Percentiles rank a stretch among this genome's conserved stretches.
Evolutionary conservation across 306 rosid species (phyloP).

Genomic region (Pyrus bretschneideri): DNA sequence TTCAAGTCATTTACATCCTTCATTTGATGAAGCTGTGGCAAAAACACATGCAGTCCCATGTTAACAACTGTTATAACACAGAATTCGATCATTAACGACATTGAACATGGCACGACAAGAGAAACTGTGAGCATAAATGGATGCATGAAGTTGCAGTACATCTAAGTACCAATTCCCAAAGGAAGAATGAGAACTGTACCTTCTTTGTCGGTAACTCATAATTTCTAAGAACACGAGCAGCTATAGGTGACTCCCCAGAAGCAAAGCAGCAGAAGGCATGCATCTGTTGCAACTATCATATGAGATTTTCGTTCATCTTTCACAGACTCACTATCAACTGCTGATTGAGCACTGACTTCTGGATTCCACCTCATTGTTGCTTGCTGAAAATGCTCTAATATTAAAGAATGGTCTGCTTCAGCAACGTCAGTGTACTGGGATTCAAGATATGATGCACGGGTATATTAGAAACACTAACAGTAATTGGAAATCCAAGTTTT

Average conservation of each 20-base stretch:
- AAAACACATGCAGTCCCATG: neutral
- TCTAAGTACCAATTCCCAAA: neutral
- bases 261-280: conserved; percentile 81
- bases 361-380: conserved; percentile 52
- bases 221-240: conserved; percentile 69
- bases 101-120: neutral
- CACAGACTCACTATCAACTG: conserved; percentile 32
- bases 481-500: neutral
- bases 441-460: neutral
- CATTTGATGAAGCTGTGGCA: neutral
- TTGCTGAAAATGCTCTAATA: conserved; percentile 56
- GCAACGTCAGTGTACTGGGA: conserved; percentile 85
- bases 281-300: conserved; percentile 75
- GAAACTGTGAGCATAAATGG: neutral
- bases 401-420: conserved; percentile 58
- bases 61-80: conserved; percentile 9
- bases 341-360: conserved; percentile 29
- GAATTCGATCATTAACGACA: conserved; percentile 5
- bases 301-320: conserved; percentile 57
- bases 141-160: neutral
- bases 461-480: conserved; percentile 5
- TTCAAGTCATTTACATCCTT: too few relatives aligned
- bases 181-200: conserved; percentile 28
- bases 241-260: conserved; percentile 64
- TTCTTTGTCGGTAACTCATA: conserved; percentile 78